phyloP scores from a whole-genome alignment of 805 yeast genomes.

The Crinitomyces ghanaensis region DNA sequence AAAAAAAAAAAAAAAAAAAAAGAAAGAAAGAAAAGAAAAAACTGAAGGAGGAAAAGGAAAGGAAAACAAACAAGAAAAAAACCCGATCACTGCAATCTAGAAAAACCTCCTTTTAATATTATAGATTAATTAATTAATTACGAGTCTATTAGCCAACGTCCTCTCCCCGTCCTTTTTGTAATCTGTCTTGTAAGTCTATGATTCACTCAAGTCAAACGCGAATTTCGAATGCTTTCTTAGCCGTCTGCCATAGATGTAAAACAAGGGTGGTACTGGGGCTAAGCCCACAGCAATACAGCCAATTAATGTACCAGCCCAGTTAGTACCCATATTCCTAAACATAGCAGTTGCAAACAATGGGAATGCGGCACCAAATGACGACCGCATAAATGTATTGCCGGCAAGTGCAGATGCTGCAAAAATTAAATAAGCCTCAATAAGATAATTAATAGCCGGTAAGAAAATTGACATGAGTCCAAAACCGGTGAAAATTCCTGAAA shows the following conservation, averaged over 20 bases:
- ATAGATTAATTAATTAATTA: background rate
- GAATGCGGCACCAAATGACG: conserved; percentile 58
- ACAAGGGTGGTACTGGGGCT: conserved; percentile 59
- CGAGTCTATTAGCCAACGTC: conserved; percentile 1
- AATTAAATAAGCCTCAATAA: conserved; percentile 58
- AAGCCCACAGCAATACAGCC: conserved; percentile 49
- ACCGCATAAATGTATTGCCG: conserved; percentile 61
- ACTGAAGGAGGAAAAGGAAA: no score
- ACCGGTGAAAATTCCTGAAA: conserved; percentile 55
- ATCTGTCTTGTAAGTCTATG: conserved; percentile 1
- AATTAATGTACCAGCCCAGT: conserved; percentile 71
- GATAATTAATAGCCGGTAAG: conserved; percentile 58
- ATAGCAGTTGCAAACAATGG: conserved; percentile 63
- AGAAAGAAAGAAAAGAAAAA: no score
- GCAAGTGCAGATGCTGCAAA: conserved; percentile 76
- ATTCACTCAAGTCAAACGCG: conserved; percentile 26
- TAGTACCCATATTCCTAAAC: conserved; percentile 57
- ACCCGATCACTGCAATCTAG: background rate
- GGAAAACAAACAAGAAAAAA: no score
- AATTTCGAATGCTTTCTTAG: conserved; percentile 49
- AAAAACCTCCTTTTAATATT: background rate
- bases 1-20: no score
- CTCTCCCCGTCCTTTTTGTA: background rate
- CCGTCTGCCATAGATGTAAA: conserved; percentile 45
- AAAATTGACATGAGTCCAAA: conserved; percentile 61